Evolutionary conservation across 164 flowering plant species (phyloP).

Genomic region (Berberis thunbergii): DNA sequence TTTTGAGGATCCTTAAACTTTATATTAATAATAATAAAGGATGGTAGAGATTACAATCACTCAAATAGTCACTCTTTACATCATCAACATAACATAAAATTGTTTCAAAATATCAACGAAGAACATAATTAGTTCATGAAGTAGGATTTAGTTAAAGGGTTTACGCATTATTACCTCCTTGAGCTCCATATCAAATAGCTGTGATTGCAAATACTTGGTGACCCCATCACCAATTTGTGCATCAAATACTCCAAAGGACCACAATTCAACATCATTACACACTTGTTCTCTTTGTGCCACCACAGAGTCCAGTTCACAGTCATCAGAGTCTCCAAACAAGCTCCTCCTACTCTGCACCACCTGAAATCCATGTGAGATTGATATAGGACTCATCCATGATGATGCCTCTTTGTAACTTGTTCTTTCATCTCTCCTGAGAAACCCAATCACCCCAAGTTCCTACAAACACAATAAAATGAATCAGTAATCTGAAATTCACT

Average conservation of each 20-base stretch:
- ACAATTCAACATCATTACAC: constrained; percentile 29
- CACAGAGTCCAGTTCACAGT: constrained; percentile 21
- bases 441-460: constrained; percentile 15
- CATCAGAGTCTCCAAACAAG: constrained; percentile 7
- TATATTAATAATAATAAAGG: no score
- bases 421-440: constrained; percentile 10
- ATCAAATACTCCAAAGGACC: constrained; percentile 54
- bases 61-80: no score
- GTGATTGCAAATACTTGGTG: constrained; percentile 37
- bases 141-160: not conserved
- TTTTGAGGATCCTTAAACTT: no score
- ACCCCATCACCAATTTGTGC: constrained; percentile 27
- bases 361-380: constrained; percentile 38
- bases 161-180: constrained; percentile 25
- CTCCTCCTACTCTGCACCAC: constrained; percentile 23
- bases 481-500: not conserved
- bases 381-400: constrained; percentile 41
- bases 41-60: no score
- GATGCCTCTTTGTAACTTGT: constrained; percentile 14
- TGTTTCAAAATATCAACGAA: not conserved
- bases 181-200: constrained; percentile 34
- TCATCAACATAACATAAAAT: no score
- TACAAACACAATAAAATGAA: not conserved
- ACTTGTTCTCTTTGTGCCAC: constrained; percentile 55
- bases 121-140: no score